Evolutionary conservation across 805 yeast genomes (phyloP).

Genomic region (Saccharomycopsis malanga): DNA sequence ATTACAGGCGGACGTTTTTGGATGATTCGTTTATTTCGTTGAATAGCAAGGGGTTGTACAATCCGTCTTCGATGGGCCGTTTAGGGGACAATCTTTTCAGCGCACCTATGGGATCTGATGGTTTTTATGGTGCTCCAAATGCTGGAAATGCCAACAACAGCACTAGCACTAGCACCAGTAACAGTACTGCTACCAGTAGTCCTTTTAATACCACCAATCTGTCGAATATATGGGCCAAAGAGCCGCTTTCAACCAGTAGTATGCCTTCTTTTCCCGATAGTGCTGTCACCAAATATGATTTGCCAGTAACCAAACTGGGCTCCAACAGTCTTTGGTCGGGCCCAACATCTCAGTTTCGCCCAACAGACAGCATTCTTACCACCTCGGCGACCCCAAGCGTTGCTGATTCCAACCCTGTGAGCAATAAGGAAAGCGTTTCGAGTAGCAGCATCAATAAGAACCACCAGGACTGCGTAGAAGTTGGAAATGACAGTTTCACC

Average conservation of each 20-base stretch:
- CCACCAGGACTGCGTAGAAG: too few relatives aligned
- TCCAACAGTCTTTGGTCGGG: neutral
- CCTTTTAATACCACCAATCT: neutral
- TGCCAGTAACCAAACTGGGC: too few relatives aligned
- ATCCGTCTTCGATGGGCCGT: too few relatives aligned
- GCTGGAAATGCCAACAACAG: neutral
- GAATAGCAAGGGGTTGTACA: conserved; percentile 5
- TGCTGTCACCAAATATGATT: too few relatives aligned
- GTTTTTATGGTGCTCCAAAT: neutral
- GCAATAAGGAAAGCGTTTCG: neutral
- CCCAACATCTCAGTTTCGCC: neutral
- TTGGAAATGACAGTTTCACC: neutral
- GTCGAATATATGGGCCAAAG: neutral
- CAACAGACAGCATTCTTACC: conserved; percentile 8
- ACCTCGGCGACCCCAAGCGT: conserved; percentile 7
- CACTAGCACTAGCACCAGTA: neutral
- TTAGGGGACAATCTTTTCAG: too few relatives aligned
- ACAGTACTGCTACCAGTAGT: neutral
- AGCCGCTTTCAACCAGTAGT: neutral
- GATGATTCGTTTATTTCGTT: conserved; percentile 13
- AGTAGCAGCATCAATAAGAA: neutral
- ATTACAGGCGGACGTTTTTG: conserved; percentile 4
- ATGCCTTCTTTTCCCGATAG: neutral
- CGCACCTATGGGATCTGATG: too few relatives aligned
- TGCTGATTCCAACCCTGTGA: neutral